Evolutionary conservation across 805 yeast species (phyloP), one percentile per base, ranked within the genome.

Genomic region (Wickerhamomyces canadensis): DNA sequence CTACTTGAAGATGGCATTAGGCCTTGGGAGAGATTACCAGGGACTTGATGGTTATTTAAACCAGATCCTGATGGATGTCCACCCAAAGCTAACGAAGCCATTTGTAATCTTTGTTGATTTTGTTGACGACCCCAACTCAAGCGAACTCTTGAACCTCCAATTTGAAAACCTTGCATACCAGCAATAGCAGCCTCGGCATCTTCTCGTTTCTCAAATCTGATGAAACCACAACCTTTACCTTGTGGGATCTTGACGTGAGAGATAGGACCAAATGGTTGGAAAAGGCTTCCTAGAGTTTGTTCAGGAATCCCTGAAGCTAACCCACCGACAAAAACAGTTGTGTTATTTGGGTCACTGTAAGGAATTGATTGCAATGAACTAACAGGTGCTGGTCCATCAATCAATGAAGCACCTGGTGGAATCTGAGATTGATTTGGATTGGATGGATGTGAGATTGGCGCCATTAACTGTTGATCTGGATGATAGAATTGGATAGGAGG

Each of bases 311-410:
- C 78, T 17, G 71, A 62, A n/a, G 82, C 77, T 27, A 84, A 60
- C 0, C 91, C 89, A 4, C 91, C 91, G 30, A 84, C 80, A 48
- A 83, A 84, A 9, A 84, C 84, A 0, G 93, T 83, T 8, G 89
- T 80, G 55, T 81, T 81, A 36, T 65, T 72, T 3, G 83, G 80
- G 48, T 79, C 84, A 15, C 64, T 52, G 43, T 51, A 65, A 24
- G 67, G 52, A 19, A 63, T 41, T 3, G 50, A 22, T 34, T 36
- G 45, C 12, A 37, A 19, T 13, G 38, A 23, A 26, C 35, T 36
- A 23, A 36, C 23, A 22, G 34, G n/a, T 11, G 22, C n/a, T 21
- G 31, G 9, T 12, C 21, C 32, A 14, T 27, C 32, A 14, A 4
- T 6, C 13, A 29, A n/a, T 10, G 28, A 14, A 9, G 23, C 15